A percentile compares a stretch with the other conserved stretches of the same genome.
phyloP scores from a whole-genome alignment of 306 rosid species.

The Alnus rubra region DNA sequence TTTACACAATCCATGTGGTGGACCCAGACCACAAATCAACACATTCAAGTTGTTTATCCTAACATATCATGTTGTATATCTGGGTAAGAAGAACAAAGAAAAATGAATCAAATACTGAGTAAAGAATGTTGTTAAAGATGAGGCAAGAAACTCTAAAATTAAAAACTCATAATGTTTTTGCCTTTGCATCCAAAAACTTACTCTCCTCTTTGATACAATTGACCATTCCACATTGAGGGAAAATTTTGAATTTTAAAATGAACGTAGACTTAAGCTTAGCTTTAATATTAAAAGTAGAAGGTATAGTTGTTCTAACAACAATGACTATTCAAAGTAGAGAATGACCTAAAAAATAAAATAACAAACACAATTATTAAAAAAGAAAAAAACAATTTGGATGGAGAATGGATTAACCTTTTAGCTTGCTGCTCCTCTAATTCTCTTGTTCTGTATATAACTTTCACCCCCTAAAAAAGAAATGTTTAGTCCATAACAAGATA shows the following conservation, averaged over 20 bases:
- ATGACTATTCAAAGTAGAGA: constrained; percentile 10
- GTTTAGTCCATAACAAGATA: constrained; percentile 21
- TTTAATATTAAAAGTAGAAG: constrained; percentile 1
- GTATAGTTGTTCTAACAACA: constrained; percentile 2
- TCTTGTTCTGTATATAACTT: constrained; percentile 76
- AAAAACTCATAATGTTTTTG: neutral
- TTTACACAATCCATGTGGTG: neutral
- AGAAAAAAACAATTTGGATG: neutral
- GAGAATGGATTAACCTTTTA: constrained; percentile 53
- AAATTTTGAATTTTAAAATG: constrained; percentile 5
- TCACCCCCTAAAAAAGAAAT: constrained; percentile 66
- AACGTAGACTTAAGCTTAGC: neutral
- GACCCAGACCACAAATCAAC: neutral
- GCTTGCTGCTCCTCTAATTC: constrained; percentile 95
- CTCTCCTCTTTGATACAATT: neutral
- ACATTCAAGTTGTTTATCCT: neutral
- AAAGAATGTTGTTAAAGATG: neutral
- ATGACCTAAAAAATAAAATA: neutral
- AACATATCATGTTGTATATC: too few species aligned
- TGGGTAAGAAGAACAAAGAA: neutral
- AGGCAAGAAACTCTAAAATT: neutral
- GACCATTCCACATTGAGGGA: constrained; percentile 12
- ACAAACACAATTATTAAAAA: neutral
- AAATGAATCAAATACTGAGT: neutral
- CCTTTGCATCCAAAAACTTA: neutral